Conservation (phyloP, 805 yeast genomes). For the Saccharomyces kudriavzevii region DNA sequence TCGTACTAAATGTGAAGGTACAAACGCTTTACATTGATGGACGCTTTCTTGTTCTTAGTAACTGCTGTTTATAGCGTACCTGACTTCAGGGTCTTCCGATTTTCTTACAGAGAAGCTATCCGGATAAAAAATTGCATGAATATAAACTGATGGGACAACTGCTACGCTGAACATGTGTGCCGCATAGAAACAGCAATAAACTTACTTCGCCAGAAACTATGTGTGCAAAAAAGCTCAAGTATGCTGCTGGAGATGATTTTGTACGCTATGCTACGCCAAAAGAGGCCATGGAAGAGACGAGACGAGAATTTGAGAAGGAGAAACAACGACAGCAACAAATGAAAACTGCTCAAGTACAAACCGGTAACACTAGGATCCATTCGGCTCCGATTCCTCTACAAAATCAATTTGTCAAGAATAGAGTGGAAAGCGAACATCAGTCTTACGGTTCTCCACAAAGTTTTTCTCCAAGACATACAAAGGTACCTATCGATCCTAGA, state of each 20-base stretch:
- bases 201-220: conserved; percentile 5
- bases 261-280: conserved; percentile 31
- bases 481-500: conserved; percentile 9
- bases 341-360: conserved; percentile 8
- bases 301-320: conserved; percentile 22
- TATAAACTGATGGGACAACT: background rate
- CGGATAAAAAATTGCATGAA: background rate
- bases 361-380: conserved; percentile 14
- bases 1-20: background rate
- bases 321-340: conserved; percentile 16
- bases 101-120: background rate
- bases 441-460: background rate
- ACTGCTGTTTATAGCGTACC: background rate
- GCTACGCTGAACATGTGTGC: background rate
- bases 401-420: background rate
- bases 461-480: background rate
- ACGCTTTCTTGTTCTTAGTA: background rate
- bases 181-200: background rate
- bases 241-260: conserved; percentile 31
- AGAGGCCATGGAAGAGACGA: conserved; percentile 28
- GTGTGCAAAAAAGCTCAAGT: conserved; percentile 27
- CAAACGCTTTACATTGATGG: background rate
- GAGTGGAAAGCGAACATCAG: background rate
- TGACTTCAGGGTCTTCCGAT: background rate
- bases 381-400: conserved; percentile 9